These are phyloP conservation scores for Neoconidiobolus thromboides DNA, from an alignment of 371 early-diverging fungal species.

Conservation along the genomic window DNA sequence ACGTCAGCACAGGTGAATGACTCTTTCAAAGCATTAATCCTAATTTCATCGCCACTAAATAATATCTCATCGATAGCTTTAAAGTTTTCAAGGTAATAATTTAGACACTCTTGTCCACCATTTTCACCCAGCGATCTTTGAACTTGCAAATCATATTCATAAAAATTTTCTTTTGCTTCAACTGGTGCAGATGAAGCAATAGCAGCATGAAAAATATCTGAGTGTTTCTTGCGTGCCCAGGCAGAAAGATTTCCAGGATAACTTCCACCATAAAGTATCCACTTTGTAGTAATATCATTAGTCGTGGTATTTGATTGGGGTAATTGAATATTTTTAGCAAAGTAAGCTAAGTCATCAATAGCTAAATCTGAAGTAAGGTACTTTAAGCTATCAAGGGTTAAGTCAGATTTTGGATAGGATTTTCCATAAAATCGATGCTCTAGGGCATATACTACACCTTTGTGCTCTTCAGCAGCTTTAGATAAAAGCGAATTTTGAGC, in stretches of 20 bases:
- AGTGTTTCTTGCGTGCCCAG: slow-evolving; percentile 47
- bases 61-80: slow-evolving; percentile 14
- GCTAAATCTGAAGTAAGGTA: slow-evolving; percentile 35
- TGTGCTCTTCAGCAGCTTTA: slow-evolving; percentile 23
- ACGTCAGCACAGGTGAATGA: not conserved
- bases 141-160: slow-evolving; percentile 22
- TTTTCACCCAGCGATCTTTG: slow-evolving; percentile 17
- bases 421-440: slow-evolving; percentile 61
- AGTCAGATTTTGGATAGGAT: slow-evolving; percentile 21
- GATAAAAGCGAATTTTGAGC: slow-evolving; percentile 12
- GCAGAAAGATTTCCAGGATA: slow-evolving; percentile 51
- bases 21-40: not conserved
- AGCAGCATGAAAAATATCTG: slow-evolving; percentile 40
- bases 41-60: not conserved
- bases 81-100: not conserved
- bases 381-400: slow-evolving; percentile 13
- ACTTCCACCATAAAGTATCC: slow-evolving; percentile 47
- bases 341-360: slow-evolving; percentile 37
- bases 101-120: slow-evolving; percentile 6
- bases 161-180: slow-evolving; percentile 30
- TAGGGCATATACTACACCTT: slow-evolving; percentile 44
- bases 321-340: slow-evolving; percentile 18
- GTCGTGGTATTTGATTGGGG: slow-evolving; percentile 9
- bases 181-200: slow-evolving; percentile 54
- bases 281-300: slow-evolving; percentile 24